These are phyloP conservation scores for Lonicera japonica DNA, from an alignment of 129 eudicot genomes.

Conservation along the genomic window DNA sequence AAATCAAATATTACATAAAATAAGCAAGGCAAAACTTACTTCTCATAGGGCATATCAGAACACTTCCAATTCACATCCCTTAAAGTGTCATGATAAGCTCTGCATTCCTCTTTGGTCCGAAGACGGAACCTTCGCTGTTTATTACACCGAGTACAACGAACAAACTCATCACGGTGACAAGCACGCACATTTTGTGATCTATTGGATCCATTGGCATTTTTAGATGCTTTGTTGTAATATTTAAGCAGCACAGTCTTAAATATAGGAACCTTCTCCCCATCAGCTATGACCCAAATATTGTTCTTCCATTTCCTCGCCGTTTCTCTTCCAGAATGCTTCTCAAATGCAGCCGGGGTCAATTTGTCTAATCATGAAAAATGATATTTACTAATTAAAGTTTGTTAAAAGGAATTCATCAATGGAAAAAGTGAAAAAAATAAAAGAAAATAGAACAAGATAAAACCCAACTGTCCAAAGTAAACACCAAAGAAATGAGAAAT, in stretches of 20 bases:
- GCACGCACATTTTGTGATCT: conserved; percentile 42
- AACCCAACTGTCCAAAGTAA: too few relatives aligned
- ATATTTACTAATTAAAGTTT: not conserved
- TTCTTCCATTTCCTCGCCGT: conserved; percentile 71
- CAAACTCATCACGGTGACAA: conserved; percentile 68
- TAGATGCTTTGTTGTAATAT: conserved; percentile 45
- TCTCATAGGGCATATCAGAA: conserved; percentile 53
- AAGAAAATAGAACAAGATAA: not conserved
- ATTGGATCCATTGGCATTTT: conserved; percentile 34
- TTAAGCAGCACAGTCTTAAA: conserved; percentile 51
- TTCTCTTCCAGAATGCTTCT: conserved; percentile 86
- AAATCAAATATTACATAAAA: too few relatives aligned
- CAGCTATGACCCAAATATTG: conserved; percentile 61
- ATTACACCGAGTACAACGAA: conserved; percentile 46
- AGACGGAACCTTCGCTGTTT: conserved; percentile 67
- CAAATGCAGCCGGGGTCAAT: conserved; percentile 74
- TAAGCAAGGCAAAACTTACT: conserved; percentile 25
- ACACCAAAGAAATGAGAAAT: too few relatives aligned
- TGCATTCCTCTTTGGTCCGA: conserved; percentile 72
- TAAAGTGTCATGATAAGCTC: conserved; percentile 47
- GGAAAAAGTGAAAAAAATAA: not conserved
- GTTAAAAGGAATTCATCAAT: too few relatives aligned
- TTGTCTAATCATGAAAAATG: conserved; percentile 33
- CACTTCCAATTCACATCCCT: conserved; percentile 50
- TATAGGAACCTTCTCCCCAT: conserved; percentile 70